Base-by-base conservation (phyloP, 192 early-diverging fungal species). In the Coemansia sp. region DNA sequence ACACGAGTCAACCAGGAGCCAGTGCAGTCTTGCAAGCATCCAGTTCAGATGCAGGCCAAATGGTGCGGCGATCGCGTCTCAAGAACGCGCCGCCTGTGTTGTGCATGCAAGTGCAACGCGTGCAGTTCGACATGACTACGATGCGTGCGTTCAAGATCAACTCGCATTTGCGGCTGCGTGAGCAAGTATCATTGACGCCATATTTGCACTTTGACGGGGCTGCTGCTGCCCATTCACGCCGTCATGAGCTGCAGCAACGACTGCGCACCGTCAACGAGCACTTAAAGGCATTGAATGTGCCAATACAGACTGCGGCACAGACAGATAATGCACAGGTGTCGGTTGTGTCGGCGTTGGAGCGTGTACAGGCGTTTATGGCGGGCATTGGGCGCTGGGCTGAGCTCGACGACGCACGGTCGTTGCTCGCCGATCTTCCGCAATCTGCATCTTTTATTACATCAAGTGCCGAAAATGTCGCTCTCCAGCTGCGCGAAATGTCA, bases 21-120 rank as follows among this genome's bases (percentile, higher is more conserved):
- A 8, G 8, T 35, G 8, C 21, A 21, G 21, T 21, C 21, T 21
- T 21, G 21, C 21, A 21, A 21, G 21, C 21, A 21, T 21, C 21
- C 21, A 21, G 21, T 21, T 21, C 32, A 6, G 21, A 39, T 27
- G 14, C 22, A 2, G 11, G 27, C 37, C 61, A 63, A 35, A 11
- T 65, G 4, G 29, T 63, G 2, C 54, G 67, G 2, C 43, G 61
- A n/a, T 57, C 70, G 15, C 73, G 74, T 2, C 54, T 78, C 22
- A 45, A 22, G 7, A 62, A 74, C 11, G 73, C 88, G 7, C 91
- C 91, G 19, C 88, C 89, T 0, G 79, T 92, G 17, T 62, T 92
- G 6, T 89, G 89, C 38, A 82, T 92, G 10, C 85, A 88, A 32
- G 67, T 92, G 8, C 86, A 87, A 81, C 74, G 89, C 2, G 86